phyloP scores from a whole-genome alignment of 345 rosid genomes.

The Gossypium thurberi region DNA sequence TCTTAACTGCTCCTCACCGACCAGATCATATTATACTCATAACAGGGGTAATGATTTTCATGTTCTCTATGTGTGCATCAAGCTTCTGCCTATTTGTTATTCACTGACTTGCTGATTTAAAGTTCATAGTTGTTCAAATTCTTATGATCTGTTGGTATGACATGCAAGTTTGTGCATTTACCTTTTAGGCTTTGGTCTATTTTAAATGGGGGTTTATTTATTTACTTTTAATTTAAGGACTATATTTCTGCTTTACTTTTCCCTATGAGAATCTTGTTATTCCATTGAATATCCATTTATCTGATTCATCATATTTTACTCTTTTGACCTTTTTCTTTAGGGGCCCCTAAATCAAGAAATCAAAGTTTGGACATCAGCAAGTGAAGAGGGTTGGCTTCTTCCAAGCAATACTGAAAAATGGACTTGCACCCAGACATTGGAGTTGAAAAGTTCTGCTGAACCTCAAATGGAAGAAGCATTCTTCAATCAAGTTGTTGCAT shows the following conservation, averaged over 20 bases:
- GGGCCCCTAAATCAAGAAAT: slow-evolving; percentile 78
- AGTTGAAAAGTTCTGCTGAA: slow-evolving; percentile 62
- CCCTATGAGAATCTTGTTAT: neutral
- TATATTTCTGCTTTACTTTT: neutral
- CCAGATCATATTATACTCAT: slow-evolving; percentile 81
- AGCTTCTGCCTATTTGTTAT: slow-evolving; percentile 4
- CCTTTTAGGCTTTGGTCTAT: neutral
- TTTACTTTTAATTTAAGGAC: too few relatives aligned
- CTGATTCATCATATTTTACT: neutral
- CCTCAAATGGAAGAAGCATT: slow-evolving; percentile 54
- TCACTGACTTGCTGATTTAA: slow-evolving; percentile 1
- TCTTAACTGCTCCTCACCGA: slow-evolving; percentile 58
- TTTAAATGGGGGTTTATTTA: neutral
- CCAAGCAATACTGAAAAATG: slow-evolving; percentile 59
- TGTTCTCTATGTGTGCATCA: neutral
- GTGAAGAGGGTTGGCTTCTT: slow-evolving; percentile 77
- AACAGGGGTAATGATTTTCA: slow-evolving; percentile 55
- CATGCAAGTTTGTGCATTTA: neutral
- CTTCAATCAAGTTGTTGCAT: slow-evolving; percentile 75
- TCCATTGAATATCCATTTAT: neutral
- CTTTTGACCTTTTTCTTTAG: slow-evolving; percentile 24
- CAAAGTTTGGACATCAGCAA: slow-evolving; percentile 70
- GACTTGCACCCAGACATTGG: slow-evolving; percentile 76
- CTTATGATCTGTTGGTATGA: neutral
- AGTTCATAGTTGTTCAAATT: slow-evolving; percentile 4